A percentile compares a stretch with the other conserved stretches of the same genome.
Evolutionary conservation across 164 flowering plant species (phyloP).

Genomic region (Chimonanthus praecox): DNA sequence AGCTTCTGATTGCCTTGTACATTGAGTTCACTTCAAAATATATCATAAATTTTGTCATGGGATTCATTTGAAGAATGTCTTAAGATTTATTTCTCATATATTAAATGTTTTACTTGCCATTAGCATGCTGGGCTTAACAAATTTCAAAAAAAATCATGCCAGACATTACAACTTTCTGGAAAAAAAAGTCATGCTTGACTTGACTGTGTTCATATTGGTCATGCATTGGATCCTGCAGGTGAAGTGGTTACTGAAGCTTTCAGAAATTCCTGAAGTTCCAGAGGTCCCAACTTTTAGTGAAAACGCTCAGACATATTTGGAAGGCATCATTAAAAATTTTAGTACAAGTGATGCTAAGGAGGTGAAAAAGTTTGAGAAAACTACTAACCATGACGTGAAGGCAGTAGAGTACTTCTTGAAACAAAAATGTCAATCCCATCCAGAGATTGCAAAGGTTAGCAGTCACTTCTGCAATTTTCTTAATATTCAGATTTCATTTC

Average conservation of each 20-base stretch:
- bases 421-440: conserved; percentile 62
- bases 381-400: conserved; percentile 95
- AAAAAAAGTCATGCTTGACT: not conserved
- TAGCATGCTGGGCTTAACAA: not conserved
- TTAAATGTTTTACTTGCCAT: not conserved
- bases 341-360: conserved; percentile 64
- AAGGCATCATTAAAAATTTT: conserved; percentile 53
- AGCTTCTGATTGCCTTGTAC: not conserved
- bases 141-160: not conserved
- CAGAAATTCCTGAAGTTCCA: conserved; percentile 66
- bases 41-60: not conserved
- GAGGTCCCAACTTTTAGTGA: conserved; percentile 82
- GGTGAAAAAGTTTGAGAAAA: conserved; percentile 75
- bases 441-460: conserved; percentile 76
- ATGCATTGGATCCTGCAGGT: conserved; percentile 39
- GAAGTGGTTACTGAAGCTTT: conserved; percentile 86
- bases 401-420: conserved; percentile 97
- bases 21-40: not conserved
- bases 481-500: not conserved
- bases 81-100: not conserved
- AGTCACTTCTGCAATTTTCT: not conserved
- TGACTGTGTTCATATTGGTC: not conserved
- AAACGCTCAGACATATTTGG: conserved; percentile 56
- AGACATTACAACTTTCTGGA: not conserved
- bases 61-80: not conserved